phyloP scores from a whole-genome alignment of 2,329 filamentous ascomycete species.

The Ophiocordyceps australis region DNA sequence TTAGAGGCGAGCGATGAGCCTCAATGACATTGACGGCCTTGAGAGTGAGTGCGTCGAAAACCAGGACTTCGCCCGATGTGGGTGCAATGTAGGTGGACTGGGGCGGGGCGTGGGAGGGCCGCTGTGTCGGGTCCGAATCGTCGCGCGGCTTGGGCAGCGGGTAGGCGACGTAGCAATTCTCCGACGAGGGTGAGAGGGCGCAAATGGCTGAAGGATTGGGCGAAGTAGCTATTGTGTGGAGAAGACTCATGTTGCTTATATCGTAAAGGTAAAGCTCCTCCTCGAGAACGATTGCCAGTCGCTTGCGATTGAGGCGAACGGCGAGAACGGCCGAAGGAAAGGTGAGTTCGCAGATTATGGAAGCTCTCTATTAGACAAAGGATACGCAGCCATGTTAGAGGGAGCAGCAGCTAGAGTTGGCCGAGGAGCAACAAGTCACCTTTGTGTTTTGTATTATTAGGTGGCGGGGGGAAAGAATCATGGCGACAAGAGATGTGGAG shows the following conservation, averaged over 20 bases:
- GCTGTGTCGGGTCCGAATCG: constrained; percentile 32
- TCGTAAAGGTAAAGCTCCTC: constrained; percentile 97
- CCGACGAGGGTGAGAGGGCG: constrained; percentile 81
- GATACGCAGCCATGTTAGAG: too few relatives aligned
- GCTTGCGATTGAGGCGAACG: constrained; percentile 84
- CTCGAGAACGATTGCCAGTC: constrained; percentile 82
- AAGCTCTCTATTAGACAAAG: constrained; percentile 42
- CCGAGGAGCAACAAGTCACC: constrained; percentile 31
- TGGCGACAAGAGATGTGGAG: constrained; percentile 86
- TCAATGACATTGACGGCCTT: constrained; percentile 93
- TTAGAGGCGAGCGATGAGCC: constrained; percentile 81
- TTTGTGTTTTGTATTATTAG: constrained; percentile 97
- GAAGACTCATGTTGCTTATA: constrained; percentile 93
- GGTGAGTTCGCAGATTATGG: constrained; percentile 94
- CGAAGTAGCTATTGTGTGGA: constrained; percentile 85
- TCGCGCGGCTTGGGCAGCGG: constrained; percentile 62
- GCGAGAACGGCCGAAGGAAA: constrained; percentile 94
- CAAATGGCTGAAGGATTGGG: constrained; percentile 86
- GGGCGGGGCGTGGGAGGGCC: constrained; percentile 73
- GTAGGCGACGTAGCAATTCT: constrained; percentile 91
- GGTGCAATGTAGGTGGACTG: constrained; percentile 60
- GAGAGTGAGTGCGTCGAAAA: constrained; percentile 77
- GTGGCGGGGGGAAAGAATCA: constrained; percentile 80
- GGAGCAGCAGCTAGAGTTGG: too few relatives aligned
- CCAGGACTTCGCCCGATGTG: constrained; percentile 78